Conservation (phyloP, 352 stramenopile genomes). For the Globisporangium cylindrosporum region DNA sequence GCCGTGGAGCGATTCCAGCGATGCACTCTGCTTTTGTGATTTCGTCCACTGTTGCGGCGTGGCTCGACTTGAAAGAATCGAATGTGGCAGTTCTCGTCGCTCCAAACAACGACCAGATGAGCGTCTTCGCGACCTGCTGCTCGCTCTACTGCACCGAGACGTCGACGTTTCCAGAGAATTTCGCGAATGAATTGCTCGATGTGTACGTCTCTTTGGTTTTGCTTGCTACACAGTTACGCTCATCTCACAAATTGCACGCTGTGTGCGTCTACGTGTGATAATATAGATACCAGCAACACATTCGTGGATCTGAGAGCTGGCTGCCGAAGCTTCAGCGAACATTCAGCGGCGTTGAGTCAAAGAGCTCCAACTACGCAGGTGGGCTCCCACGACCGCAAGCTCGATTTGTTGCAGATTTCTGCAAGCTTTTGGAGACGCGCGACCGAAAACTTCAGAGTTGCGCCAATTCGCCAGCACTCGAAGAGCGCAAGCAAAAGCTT, state of each 20-base stretch:
- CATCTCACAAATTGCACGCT: background rate
- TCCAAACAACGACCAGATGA: constrained; percentile 87
- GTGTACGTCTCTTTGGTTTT: constrained; percentile 34
- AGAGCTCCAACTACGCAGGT: constrained; percentile 69
- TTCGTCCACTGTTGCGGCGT: constrained; percentile 76
- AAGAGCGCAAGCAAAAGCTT: constrained; percentile 77
- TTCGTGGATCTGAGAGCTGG: constrained; percentile 72
- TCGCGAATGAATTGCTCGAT: constrained; percentile 67
- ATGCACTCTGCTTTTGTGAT: constrained; percentile 87
- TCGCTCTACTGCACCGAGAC: constrained; percentile 76
- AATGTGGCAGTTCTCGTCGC: constrained; percentile 82
- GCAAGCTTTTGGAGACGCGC: constrained; percentile 69
- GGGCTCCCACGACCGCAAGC: constrained; percentile 66
- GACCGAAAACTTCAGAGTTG: constrained; percentile 57
- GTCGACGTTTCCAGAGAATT: constrained; percentile 61
- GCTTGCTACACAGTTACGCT: background rate
- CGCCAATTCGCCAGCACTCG: constrained; percentile 36
- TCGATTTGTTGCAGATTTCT: constrained; percentile 79
- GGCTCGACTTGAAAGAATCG: constrained; percentile 70
- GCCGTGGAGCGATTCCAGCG: constrained; percentile 63
- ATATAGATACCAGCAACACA: constrained; percentile 55
- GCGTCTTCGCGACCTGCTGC: constrained; percentile 85
- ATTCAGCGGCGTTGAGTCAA: constrained; percentile 66
- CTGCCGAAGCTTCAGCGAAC: constrained; percentile 71
- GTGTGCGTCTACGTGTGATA: background rate